Evolutionary conservation across 805 yeast genomes (phyloP), one percentile per base, ranked within the genome.

Genomic region (Candida boidinii): DNA sequence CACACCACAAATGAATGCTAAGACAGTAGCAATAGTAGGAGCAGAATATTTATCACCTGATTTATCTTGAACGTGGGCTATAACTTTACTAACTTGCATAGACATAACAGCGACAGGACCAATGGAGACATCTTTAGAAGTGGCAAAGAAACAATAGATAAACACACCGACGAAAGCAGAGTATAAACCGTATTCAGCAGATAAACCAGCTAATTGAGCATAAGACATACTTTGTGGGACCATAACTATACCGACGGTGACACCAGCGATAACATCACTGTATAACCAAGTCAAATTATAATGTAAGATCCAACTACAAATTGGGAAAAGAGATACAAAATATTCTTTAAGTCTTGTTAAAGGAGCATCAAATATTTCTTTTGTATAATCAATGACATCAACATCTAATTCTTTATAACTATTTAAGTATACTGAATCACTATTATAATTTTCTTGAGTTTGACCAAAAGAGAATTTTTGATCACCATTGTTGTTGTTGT

Each of bases 71-170:
- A 87, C 92, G 31, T 65, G 63, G 18, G 74, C 68, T 35, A 88
- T 68, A 35, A 84, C 86, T 53, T 79, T 83, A 31, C 88, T 78
- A 23, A 84, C 86, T 54, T 86, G 88, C 43, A 76, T 56, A 12
- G 94, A 82, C 95, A 88, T 87, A 36, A 88, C 96, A 10, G 96
- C 96, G 23, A 88, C 96, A 9, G 96, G 96, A 18, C 96, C 96
- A 47, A 88, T 87, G 39, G 94, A 81, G 24, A 88, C 95, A 66
- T 88, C 96, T 57, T 88, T 88, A 17, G 94, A 82, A 11, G 96
- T 88, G 11, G 96, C 96, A 59, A 88, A 88, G 48, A 88, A 71
- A 31, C 94, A 80, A 56, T 88, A 88, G 33, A 82, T 73, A 49
- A 86, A 70, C 10, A 87, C 94, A 51, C 96, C 96, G 29, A 88